Percentiles rank a stretch among this genome's conserved stretches.
Conservation (phyloP, 2,329 filamentous ascomycete genomes). For the Talaromyces sp. region DNA sequence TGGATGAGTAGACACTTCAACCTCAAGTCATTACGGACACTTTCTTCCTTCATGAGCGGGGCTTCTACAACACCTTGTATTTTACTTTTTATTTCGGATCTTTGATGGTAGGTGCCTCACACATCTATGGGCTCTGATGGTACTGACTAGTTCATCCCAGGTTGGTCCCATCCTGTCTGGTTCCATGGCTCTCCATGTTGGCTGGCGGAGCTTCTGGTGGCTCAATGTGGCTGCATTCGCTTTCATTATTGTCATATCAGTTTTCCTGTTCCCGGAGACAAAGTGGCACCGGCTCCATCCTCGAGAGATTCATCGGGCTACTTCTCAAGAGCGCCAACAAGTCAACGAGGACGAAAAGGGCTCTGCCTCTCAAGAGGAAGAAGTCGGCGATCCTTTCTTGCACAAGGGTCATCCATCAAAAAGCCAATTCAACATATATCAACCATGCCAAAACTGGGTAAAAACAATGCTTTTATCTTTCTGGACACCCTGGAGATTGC, state of each 20-base stretch:
- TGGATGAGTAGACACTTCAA: slow-evolving; percentile 45
- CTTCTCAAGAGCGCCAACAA: not conserved
- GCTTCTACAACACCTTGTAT: slow-evolving; percentile 59
- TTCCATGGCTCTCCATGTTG: slow-evolving; percentile 54
- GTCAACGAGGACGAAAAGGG: not conserved
- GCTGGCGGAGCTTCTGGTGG: slow-evolving; percentile 64
- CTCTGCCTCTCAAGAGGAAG: slow-evolving; percentile 8
- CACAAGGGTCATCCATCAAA: slow-evolving; percentile 53
- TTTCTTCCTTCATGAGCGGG: slow-evolving; percentile 61
- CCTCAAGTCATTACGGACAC: slow-evolving; percentile 62
- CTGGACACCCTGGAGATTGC: slow-evolving; percentile 59
- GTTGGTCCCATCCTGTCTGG: slow-evolving; percentile 56
- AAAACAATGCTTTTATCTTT: slow-evolving; percentile 50
- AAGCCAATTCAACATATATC: slow-evolving; percentile 53
- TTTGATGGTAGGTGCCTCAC: slow-evolving; percentile 24
- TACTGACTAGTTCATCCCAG: slow-evolving; percentile 23
- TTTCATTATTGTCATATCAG: slow-evolving; percentile 46
- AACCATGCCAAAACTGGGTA: slow-evolving; percentile 41
- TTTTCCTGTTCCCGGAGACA: slow-evolving; percentile 62
- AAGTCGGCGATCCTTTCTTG: slow-evolving; percentile 26
- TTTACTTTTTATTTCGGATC: slow-evolving; percentile 60
- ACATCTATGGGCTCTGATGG: not conserved
- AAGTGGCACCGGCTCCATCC: slow-evolving; percentile 50
- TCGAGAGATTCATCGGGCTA: slow-evolving; percentile 14
- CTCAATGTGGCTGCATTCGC: slow-evolving; percentile 55